Base-by-base conservation (phyloP, 176 grass and related monocot genomes). In the Carex parvula region DNA sequence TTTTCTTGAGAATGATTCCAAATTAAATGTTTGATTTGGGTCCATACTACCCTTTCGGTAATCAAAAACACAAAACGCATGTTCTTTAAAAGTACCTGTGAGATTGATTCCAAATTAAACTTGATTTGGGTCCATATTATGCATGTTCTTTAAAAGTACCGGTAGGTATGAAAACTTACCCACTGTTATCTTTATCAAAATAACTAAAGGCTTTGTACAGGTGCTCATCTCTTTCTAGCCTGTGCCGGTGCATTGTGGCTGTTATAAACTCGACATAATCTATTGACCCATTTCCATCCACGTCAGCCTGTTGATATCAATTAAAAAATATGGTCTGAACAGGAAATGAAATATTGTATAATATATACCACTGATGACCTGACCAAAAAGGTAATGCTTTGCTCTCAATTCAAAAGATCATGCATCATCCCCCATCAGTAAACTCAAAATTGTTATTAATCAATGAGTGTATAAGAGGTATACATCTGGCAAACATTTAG, bases 241-340 rank as follows among this genome's bases (percentile, higher is more conserved):
- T 99, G 91, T 99, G 93, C 67, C 91, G 83, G 66, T 95, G 91
- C 93, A 99, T 99, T 22, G 96, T 99, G 35, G 96, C 96, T 20
- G 96, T 99, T 86, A 99, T 95, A 84, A 99, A 99, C 90, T 99
- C 96, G 65, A 95, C 92, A 66, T 99, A 99, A 87, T 99, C 96
- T 11, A 99, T 99, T 2, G 91, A 92, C 76, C 96, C 96, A 85
- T 99, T 95, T 84, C 96, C 96, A 59, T 99, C 96, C 41, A 99
- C 96, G 87, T 99, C 96, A 88, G 93, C 96, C 96, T 99, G 84
- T 64, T 89, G 83, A n/a, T 32, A 26, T 54, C 41, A 78, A 64
- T 57, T 26, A 83, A n/a, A 84, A 89, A 10, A 24, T n/a, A 60
- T 35, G 15, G 26, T 56, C 15, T 15, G 79, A 83, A 17, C 4